phyloP scores from a whole-genome alignment of 2,329 filamentous ascomycete species.

The Neonectria punicea region DNA sequence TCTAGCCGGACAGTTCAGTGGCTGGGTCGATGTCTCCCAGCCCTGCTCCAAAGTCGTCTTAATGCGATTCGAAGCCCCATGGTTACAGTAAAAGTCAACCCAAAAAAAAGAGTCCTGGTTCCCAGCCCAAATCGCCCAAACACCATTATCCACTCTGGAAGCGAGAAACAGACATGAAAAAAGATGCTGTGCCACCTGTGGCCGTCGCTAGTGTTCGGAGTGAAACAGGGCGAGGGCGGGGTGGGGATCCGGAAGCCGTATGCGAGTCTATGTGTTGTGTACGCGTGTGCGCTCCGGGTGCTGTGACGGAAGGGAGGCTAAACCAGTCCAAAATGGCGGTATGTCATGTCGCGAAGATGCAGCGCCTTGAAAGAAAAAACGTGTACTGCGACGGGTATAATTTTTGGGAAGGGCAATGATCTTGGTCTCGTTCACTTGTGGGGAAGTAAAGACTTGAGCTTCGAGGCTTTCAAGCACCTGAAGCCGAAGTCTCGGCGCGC shows the following conservation, averaged over 20 bases:
- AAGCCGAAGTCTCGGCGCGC: slow-evolving; percentile 35
- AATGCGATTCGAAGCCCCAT: slow-evolving; percentile 18
- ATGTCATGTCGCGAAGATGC: slow-evolving; percentile 20
- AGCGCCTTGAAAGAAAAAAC: slow-evolving; percentile 12
- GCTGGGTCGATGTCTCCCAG: background rate
- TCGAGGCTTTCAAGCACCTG: slow-evolving; percentile 11
- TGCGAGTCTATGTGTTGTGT: slow-evolving; percentile 34
- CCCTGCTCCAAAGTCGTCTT: slow-evolving; percentile 2
- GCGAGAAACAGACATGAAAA: slow-evolving; percentile 24
- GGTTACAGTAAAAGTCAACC: slow-evolving; percentile 24
- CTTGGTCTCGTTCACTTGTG: slow-evolving; percentile 8
- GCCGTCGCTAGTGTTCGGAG: slow-evolving; percentile 9
- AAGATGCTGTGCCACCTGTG: slow-evolving; percentile 17
- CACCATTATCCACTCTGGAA: slow-evolving; percentile 34
- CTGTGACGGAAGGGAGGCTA: slow-evolving; percentile 23
- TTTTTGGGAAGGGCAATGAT: slow-evolving; percentile 28
- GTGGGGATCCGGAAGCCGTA: slow-evolving; percentile 19
- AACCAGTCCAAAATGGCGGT: slow-evolving; percentile 15
- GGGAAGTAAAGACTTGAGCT: background rate
- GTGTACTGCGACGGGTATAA: slow-evolving; percentile 37
- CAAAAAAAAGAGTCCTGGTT: slow-evolving; percentile 25
- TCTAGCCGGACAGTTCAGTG: slow-evolving; percentile 24
- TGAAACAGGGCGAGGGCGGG: slow-evolving; percentile 22
- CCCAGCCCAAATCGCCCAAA: slow-evolving; percentile 38
- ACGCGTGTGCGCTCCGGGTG: slow-evolving; percentile 24